Evolutionary conservation across 768 basidiomycete genomes (phyloP).

Genomic region (Lyophyllum atratum): DNA sequence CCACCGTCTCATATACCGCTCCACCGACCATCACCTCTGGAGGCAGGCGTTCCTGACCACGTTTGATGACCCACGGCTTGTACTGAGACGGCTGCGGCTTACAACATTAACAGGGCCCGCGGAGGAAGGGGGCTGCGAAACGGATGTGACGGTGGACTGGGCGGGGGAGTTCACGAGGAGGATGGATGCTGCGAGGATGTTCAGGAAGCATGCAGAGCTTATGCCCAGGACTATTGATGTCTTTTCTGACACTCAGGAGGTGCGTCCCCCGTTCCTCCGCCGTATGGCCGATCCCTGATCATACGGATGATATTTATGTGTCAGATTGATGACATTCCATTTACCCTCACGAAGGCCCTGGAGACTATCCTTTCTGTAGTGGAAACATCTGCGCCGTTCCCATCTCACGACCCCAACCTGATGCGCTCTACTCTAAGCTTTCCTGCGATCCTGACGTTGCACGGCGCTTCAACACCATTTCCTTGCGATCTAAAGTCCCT

Average conservation of each 20-base stretch:
- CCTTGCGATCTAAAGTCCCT: constrained; percentile 21
- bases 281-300: neutral
- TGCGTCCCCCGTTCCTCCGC: neutral
- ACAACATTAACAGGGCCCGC: constrained; percentile 1
- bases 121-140: neutral
- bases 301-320: neutral
- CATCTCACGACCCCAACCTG: constrained; percentile 2
- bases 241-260: constrained; percentile 3
- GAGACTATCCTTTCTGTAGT: constrained; percentile 15
- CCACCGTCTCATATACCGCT: constrained; percentile 14
- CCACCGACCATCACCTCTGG: constrained; percentile 38
- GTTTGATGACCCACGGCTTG: constrained; percentile 51
- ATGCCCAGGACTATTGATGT: constrained; percentile 5
- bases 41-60: constrained; percentile 45
- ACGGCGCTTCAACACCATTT: constrained; percentile 8
- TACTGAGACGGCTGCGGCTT: constrained; percentile 8
- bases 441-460: constrained; percentile 15
- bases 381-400: constrained; percentile 16
- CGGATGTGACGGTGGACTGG: constrained; percentile 17
- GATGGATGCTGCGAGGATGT: constrained; percentile 15
- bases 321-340: neutral
- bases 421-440: constrained; percentile 4
- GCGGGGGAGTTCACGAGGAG: constrained; percentile 20
- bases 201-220: constrained; percentile 3
- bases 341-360: constrained; percentile 11